Evolutionary conservation across 1,284 basidiomycete species (phyloP).

Genomic region (Athelia sp.): DNA sequence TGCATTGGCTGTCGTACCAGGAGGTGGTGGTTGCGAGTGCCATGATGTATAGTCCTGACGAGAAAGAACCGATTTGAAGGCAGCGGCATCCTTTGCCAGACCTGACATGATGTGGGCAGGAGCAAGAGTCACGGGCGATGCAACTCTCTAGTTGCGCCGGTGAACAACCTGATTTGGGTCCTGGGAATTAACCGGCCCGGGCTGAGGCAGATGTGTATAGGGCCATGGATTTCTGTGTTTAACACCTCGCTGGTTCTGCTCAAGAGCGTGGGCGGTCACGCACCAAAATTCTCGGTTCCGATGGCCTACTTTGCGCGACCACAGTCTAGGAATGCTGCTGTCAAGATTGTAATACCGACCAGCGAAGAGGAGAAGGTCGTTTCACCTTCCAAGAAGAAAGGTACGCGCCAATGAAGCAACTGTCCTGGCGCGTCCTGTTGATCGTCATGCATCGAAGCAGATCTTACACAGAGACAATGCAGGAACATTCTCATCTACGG

Average conservation of each 20-base stretch:
- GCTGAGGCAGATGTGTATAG: not conserved
- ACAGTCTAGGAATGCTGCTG: conserved; percentile 30
- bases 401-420: conserved; percentile 17
- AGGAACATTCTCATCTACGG: conserved; percentile 87
- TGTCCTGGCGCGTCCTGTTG: not conserved
- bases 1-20: conserved; percentile 12
- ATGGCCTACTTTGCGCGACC: conserved; percentile 42
- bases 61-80: conserved; percentile 59
- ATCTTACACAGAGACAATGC: conserved; percentile 73
- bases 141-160: not conserved
- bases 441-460: conserved; percentile 27
- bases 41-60: conserved; percentile 67
- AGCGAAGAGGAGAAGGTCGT: conserved; percentile 26
- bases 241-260: not conserved
- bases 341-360: conserved; percentile 38
- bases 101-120: conserved; percentile 44
- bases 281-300: not conserved
- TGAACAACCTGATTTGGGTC: not conserved
- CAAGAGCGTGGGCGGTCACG: not conserved
- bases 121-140: conserved; percentile 1
- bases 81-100: conserved; percentile 58
- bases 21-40: conserved; percentile 55
- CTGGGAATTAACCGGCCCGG: not conserved
- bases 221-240: not conserved
- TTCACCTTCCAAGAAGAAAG: conserved; percentile 31